These are phyloP conservation scores for Kentomonas sorsogonicus DNA, from an alignment of 208 protist species.

Conservation along the genomic window DNA sequence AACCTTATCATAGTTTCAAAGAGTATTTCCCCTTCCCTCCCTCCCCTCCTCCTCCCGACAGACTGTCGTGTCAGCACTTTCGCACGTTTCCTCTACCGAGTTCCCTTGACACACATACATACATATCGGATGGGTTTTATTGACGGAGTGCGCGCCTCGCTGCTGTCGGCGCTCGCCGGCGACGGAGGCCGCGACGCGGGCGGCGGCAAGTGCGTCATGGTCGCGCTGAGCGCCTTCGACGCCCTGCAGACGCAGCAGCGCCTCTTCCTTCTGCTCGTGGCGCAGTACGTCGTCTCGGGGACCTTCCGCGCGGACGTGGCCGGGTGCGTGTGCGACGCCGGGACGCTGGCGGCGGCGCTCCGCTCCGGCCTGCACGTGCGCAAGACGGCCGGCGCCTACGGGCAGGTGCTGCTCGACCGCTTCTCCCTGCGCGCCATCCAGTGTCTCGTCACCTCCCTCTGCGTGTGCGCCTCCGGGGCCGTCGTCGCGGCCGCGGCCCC, in stretches of 20 bases:
- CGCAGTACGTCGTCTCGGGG: conserved; percentile 49
- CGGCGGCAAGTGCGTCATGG: conserved; percentile 14
- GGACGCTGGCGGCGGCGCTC: conserved; percentile 18
- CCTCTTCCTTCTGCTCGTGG: conserved; percentile 33
- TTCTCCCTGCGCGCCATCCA: conserved; percentile 46
- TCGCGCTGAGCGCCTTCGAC: no score
- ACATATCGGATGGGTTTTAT: no score
- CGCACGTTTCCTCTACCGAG: no score
- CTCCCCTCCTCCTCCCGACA: no score
- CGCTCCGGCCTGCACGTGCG: conserved; percentile 18
- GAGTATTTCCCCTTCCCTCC: no score
- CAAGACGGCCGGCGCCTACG: conserved; percentile 21
- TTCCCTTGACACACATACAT: no score
- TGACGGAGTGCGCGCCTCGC: no score
- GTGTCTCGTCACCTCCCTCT: conserved; percentile 36
- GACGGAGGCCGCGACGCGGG: no score
- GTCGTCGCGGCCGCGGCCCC: no score
- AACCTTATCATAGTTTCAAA: no score
- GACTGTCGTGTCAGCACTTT: no score
- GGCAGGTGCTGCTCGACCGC: conserved; percentile 22
- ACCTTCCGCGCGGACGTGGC: conserved; percentile 42
- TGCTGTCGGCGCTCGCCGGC: no score
- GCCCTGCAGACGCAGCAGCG: conserved; percentile 30
- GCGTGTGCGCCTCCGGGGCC: conserved; percentile 16
- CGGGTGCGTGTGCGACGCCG: conserved; percentile 28